Percentiles rank a stretch among this genome's conserved stretches.
Evolutionary conservation across 2,329 filamentous ascomycete genomes (phyloP).

Genomic region (Chrysoporthe deuterocubensis): DNA sequence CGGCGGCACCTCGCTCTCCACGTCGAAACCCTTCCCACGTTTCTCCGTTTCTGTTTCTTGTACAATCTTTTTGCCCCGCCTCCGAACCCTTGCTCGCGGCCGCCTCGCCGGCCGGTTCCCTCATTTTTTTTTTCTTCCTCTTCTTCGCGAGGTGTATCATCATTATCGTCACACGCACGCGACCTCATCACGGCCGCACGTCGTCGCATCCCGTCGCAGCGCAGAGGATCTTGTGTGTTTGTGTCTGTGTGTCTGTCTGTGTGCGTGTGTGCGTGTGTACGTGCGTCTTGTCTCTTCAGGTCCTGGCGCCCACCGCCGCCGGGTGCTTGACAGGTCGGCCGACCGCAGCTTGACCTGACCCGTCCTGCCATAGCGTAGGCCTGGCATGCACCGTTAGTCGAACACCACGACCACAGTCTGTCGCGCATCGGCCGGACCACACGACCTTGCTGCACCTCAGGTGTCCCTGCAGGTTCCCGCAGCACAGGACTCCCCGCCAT

Average conservation of each 20-base stretch:
- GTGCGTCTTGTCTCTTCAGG: not conserved
- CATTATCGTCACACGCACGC: constrained; percentile 6
- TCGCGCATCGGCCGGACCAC: constrained; percentile 22
- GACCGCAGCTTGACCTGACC: constrained; percentile 22
- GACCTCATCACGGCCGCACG: constrained; percentile 12
- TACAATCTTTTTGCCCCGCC: constrained; percentile 26
- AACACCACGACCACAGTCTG: constrained; percentile 7
- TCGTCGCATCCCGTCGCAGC: not conserved
- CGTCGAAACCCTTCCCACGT: constrained; percentile 1
- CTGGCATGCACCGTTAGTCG: constrained; percentile 14
- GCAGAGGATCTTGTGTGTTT: not conserved
- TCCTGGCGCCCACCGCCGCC: not conserved
- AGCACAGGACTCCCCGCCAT: constrained; percentile 25
- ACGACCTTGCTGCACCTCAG: constrained; percentile 19
- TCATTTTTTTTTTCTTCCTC: constrained; percentile 5
- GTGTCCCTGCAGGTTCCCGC: constrained; percentile 29
- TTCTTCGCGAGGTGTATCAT: constrained; percentile 20
- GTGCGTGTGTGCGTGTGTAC: too few species aligned
- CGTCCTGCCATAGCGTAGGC: constrained; percentile 18
- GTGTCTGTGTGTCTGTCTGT: too few species aligned
- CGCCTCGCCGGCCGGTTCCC: constrained; percentile 18
- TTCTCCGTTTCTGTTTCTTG: constrained; percentile 21
- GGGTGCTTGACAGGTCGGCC: constrained; percentile 3
- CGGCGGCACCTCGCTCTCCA: constrained; percentile 16
- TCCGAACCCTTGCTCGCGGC: constrained; percentile 5